Conservation (phyloP, 2,329 filamentous ascomycete species). For the Gaeumannomyces sp. region DNA sequence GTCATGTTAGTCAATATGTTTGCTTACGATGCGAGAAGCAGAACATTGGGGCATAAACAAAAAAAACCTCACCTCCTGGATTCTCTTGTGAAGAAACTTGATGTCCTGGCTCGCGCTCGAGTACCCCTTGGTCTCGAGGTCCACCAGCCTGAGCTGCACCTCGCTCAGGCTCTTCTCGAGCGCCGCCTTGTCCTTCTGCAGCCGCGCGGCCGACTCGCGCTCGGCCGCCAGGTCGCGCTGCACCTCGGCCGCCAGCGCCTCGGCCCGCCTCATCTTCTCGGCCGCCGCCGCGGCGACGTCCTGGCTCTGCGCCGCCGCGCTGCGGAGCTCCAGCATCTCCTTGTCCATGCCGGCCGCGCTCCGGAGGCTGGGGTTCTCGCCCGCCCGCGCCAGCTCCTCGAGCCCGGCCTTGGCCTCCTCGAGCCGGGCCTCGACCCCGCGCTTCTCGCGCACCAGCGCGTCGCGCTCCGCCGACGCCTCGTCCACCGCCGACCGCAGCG, state of each 20-base stretch:
- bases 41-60: neutral
- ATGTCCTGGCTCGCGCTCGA: slow-evolving; percentile 92
- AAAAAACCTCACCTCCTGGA: slow-evolving; percentile 73
- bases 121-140: slow-evolving; percentile 95
- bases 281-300: slow-evolving; percentile 87
- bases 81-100: slow-evolving; percentile 85
- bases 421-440: slow-evolving; percentile 75
- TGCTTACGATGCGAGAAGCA: neutral
- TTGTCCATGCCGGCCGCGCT: slow-evolving; percentile 85
- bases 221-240: slow-evolving; percentile 88
- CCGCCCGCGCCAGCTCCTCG: slow-evolving; percentile 77
- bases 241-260: slow-evolving; percentile 78
- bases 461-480: slow-evolving; percentile 83
- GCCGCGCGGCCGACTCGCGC: slow-evolving; percentile 70
- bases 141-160: slow-evolving; percentile 80
- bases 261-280: slow-evolving; percentile 93
- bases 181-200: slow-evolving; percentile 84
- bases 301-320: slow-evolving; percentile 83
- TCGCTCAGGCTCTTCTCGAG: slow-evolving; percentile 90
- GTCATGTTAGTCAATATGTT: slow-evolving; percentile 20
- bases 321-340: slow-evolving; percentile 84
- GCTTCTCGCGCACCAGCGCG: slow-evolving; percentile 79
- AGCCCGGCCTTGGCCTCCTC: slow-evolving; percentile 82
- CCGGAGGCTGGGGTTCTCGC: slow-evolving; percentile 80
- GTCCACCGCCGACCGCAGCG: slow-evolving; percentile 75